A percentile compares a stretch with the other conserved stretches of the same genome.
These are phyloP conservation scores for Elaeis oleifera DNA, from an alignment of 202 grass and related monocot species.

Conservation along the genomic window DNA sequence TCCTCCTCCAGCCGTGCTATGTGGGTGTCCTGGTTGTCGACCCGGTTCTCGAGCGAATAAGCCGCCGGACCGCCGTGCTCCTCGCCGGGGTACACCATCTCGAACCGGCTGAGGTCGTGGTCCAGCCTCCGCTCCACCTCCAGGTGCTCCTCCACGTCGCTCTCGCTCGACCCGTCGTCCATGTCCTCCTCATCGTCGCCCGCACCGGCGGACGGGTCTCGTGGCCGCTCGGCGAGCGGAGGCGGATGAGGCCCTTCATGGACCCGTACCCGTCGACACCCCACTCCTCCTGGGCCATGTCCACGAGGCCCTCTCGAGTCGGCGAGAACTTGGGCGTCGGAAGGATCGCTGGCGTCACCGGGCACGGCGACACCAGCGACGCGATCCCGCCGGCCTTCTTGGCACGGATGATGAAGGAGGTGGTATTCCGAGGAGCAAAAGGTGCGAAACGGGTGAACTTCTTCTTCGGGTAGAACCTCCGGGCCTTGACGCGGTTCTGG, in stretches of 20 bases:
- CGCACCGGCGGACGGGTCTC: constrained; percentile 16
- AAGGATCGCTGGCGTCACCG: constrained; percentile 73
- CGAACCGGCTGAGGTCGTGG: constrained; percentile 87
- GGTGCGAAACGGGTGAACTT: constrained; percentile 50
- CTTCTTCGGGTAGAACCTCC: constrained; percentile 55
- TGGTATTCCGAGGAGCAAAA: constrained; percentile 81
- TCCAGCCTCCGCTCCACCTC: constrained; percentile 91
- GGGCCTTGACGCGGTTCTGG: constrained; percentile 86
- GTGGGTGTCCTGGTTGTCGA: constrained; percentile 56
- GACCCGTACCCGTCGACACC: constrained; percentile 88
- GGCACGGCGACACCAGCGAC: constrained; percentile 64
- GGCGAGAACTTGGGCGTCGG: constrained; percentile 77
- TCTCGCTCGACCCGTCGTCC: constrained; percentile 49
- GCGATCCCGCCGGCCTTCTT: constrained; percentile 87
- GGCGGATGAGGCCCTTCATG: constrained; percentile 92
- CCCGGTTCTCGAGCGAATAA: constrained; percentile 35
- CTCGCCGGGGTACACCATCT: constrained; percentile 73
- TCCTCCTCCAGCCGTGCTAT: constrained; percentile 74
- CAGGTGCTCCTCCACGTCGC: constrained; percentile 84
- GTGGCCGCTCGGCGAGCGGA: constrained; percentile 37
- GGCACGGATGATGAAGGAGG: constrained; percentile 89
- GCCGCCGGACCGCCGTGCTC: constrained; percentile 16
- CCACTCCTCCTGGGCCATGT: constrained; percentile 91
- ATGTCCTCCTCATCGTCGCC: constrained; percentile 35
- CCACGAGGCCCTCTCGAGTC: constrained; percentile 62